These are phyloP conservation scores for Cystofilobasidium bisporidii DNA, from an alignment of 768 basidiomycete species.

Conservation along the genomic window DNA sequence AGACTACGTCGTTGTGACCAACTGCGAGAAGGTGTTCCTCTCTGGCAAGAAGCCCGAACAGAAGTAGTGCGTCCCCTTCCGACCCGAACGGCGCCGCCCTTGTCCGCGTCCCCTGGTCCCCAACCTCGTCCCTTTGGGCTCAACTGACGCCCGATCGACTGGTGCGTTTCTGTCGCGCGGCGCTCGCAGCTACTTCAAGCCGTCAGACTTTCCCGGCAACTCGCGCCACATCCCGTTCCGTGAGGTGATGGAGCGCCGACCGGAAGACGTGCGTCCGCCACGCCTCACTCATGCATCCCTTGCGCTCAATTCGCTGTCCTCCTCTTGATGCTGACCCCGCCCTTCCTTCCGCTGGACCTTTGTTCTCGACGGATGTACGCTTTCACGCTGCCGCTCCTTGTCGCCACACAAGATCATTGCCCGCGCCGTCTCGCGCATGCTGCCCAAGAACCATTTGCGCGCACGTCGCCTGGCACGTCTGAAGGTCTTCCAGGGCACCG, in stretches of 20 bases:
- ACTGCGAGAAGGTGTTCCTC: constrained; percentile 69
- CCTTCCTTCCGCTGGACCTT: background rate
- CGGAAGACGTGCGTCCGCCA: constrained; percentile 64
- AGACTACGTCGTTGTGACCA: constrained; percentile 94
- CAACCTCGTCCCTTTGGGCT: no score
- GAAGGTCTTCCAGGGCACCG: constrained; percentile 68
- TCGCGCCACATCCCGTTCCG: constrained; percentile 81
- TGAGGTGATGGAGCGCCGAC: constrained; percentile 70
- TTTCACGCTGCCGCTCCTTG: background rate
- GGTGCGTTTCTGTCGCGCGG: no score
- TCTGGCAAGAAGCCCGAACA: constrained; percentile 84
- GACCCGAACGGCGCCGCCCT: background rate
- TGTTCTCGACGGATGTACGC: background rate
- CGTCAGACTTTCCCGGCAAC: constrained; percentile 87
- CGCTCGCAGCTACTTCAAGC: constrained; percentile 55
- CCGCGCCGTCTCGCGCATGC: constrained; percentile 93
- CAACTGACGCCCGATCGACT: background rate
- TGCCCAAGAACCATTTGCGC: constrained; percentile 93
- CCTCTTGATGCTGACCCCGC: background rate
- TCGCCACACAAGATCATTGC: constrained; percentile 63
- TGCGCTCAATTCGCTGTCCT: background rate
- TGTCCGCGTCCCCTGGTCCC: background rate
- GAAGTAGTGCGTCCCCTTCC: constrained; percentile 44
- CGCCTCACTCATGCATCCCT: background rate
- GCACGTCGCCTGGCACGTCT: constrained; percentile 78